phyloP scores from a whole-genome alignment of 805 yeast genomes.

The Vanderwaltozyma yarrowii region DNA sequence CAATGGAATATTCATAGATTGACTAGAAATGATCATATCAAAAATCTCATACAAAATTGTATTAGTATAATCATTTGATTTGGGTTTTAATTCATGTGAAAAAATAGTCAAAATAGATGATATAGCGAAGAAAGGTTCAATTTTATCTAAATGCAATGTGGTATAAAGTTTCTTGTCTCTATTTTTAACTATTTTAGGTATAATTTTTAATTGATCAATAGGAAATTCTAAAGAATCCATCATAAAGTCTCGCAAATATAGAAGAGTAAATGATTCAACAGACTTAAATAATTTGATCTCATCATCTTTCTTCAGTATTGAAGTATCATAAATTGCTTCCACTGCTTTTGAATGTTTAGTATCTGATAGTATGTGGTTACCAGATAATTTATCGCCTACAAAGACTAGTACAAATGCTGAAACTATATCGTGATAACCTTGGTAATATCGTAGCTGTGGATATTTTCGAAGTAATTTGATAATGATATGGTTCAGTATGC shows the following conservation, averaged over 20 bases:
- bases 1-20: constrained; percentile 43
- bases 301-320: too few species aligned
- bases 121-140: constrained; percentile 58
- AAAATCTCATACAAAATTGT: constrained; percentile 47
- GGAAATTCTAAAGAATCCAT: constrained; percentile 57
- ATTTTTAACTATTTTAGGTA: constrained; percentile 48
- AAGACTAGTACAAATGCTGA: constrained; percentile 52
- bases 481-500: constrained; percentile 31
- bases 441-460: constrained; percentile 68
- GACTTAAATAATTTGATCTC: constrained; percentile 31
- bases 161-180: constrained; percentile 38
- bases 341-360: too few species aligned
- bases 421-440: constrained; percentile 87
- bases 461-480: constrained; percentile 46
- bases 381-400: constrained; percentile 4
- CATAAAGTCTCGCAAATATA: constrained; percentile 79
- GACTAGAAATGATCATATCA: constrained; percentile 54
- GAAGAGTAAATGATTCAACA: constrained; percentile 46
- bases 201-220: constrained; percentile 50
- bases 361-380: too few species aligned
- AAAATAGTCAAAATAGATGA: constrained; percentile 71
- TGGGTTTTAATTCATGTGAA: constrained; percentile 51
- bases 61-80: constrained; percentile 24
- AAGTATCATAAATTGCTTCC: too few species aligned
- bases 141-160: constrained; percentile 27